These are phyloP conservation scores for Pseudopyricularia cyperi DNA, from an alignment of 2,329 filamentous ascomycete genomes.

Conservation along the genomic window DNA sequence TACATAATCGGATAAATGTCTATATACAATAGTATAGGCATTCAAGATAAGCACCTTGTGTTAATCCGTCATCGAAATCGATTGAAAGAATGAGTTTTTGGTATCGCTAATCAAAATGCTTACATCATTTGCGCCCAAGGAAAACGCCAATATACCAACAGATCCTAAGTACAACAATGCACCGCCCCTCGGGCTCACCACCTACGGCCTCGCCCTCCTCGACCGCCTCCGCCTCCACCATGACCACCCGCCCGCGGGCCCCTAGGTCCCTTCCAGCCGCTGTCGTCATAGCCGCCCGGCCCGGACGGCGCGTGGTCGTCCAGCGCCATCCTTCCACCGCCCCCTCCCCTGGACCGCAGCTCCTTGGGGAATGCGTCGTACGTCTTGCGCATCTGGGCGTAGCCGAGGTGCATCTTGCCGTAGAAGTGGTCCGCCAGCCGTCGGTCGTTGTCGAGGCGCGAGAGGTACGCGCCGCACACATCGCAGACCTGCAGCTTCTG, in stretches of 20 bases:
- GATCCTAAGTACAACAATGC: neutral
- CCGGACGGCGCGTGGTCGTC: conserved; percentile 26
- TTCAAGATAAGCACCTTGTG: no score
- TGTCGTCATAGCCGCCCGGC: conserved; percentile 28
- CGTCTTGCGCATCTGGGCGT: conserved; percentile 95
- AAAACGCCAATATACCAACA: conserved; percentile 1
- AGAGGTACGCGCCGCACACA: conserved; percentile 91
- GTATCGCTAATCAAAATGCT: no score
- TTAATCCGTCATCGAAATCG: no score
- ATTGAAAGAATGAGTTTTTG: no score
- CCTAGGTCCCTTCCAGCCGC: conserved; percentile 29
- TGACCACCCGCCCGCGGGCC: conserved; percentile 33
- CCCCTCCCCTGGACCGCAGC: conserved; percentile 43
- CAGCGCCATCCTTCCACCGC: conserved; percentile 17
- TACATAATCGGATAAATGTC: no score
- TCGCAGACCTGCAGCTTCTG: conserved; percentile 98
- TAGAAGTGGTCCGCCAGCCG: conserved; percentile 95
- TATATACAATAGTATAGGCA: no score
- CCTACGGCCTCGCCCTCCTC: conserved; percentile 27
- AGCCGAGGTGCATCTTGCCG: conserved; percentile 97
- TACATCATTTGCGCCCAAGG: neutral
- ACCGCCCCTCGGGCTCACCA: conserved; percentile 13
- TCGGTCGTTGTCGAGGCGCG: conserved; percentile 84
- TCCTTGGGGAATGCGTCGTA: conserved; percentile 80
- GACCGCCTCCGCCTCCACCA: conserved; percentile 39